Conservation (phyloP, 768 basidiomycete genomes). For the Lactifluus echinatus region DNA sequence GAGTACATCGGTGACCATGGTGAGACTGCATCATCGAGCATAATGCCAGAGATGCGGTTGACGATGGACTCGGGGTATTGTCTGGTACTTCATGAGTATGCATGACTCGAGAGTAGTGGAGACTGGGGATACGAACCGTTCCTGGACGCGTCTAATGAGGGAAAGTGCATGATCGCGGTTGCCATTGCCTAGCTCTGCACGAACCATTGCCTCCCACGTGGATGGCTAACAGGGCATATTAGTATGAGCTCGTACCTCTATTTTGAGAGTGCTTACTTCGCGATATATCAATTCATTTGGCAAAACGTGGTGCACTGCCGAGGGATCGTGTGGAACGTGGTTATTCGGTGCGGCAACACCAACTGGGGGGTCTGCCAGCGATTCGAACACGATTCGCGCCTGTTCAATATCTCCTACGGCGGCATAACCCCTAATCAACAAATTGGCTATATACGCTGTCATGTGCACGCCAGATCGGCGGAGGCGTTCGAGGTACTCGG, state of each 20-base stretch:
- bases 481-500: constrained; percentile 57
- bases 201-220: constrained; percentile 94
- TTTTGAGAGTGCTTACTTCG: constrained; percentile 45
- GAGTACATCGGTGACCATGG: constrained; percentile 29
- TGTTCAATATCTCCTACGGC: constrained; percentile 59
- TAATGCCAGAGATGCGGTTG: constrained; percentile 70
- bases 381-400: constrained; percentile 73
- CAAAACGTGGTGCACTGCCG: constrained; percentile 28
- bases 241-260: background rate
- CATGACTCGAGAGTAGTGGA: background rate
- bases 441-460: constrained; percentile 94
- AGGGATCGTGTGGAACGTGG: constrained; percentile 62
- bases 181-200: constrained; percentile 77
- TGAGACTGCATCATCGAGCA: constrained; percentile 58
- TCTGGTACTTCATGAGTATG: constrained; percentile 30
- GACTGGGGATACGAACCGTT: constrained; percentile 42
- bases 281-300: constrained; percentile 64
- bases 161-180: constrained; percentile 60
- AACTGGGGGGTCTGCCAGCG: constrained; percentile 65
- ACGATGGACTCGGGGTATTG: constrained; percentile 73
- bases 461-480: constrained; percentile 58
- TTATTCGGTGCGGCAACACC: constrained; percentile 88
- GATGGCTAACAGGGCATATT: constrained; percentile 48
- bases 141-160: constrained; percentile 62
- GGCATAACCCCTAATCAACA: constrained; percentile 66